Evolutionary conservation across 306 rosid genomes (phyloP).

Genomic region (Vigna unguiculata): DNA sequence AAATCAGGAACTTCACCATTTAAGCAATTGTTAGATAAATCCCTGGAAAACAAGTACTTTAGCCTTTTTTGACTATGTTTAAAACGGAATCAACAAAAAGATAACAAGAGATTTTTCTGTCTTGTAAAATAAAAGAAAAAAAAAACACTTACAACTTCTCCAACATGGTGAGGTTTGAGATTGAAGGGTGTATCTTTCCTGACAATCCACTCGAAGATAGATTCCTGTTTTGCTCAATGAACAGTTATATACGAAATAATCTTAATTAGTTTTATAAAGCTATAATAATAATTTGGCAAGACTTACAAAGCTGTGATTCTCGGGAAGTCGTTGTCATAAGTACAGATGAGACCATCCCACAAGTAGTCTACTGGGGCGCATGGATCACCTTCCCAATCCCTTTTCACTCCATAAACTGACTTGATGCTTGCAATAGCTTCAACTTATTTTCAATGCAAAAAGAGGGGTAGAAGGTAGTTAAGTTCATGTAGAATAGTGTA

Average conservation of each 20-base stretch:
- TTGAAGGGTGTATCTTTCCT: constrained; percentile 46
- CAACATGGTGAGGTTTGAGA: constrained; percentile 50
- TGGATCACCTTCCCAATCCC: constrained; percentile 69
- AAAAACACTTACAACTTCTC: constrained; percentile 50
- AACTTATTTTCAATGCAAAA: constrained; percentile 36
- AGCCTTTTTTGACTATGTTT: neutral
- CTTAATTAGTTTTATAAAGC: constrained; percentile 20
- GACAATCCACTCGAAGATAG: constrained; percentile 56
- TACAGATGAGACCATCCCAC: constrained; percentile 63
- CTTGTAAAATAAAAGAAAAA: neutral
- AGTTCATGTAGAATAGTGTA: neutral
- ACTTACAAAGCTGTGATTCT: constrained; percentile 59
- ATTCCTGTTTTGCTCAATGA: constrained; percentile 41
- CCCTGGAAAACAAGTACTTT: constrained; percentile 47
- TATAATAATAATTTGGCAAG: neutral
- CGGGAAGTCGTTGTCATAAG: neutral
- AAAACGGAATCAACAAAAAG: neutral
- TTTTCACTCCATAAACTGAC: constrained; percentile 50
- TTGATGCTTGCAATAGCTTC: constrained; percentile 56
- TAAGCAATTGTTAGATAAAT: constrained; percentile 59
- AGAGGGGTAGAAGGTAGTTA: too few species aligned
- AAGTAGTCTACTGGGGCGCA: constrained; percentile 49
- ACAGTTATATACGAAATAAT: neutral
- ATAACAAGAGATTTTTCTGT: neutral
- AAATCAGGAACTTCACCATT: constrained; percentile 45